Conservation (phyloP, 108 stramenopile genomes). For the Discostella pseudostelligera region DNA sequence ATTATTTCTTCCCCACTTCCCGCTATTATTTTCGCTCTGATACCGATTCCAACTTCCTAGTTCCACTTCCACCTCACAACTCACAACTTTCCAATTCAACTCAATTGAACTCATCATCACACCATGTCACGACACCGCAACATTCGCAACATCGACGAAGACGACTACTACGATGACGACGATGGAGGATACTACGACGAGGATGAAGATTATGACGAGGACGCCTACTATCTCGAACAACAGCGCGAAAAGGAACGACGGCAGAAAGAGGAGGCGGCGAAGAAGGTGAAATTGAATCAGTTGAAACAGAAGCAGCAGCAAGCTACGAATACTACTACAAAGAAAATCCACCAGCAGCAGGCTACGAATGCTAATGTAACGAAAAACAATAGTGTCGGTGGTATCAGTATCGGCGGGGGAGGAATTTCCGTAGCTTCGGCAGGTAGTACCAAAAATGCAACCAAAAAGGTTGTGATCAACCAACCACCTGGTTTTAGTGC, state of each 20-base stretch:
- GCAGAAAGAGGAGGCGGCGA: conserved; percentile 34
- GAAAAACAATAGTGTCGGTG: too few relatives aligned
- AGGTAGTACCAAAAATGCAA: neutral
- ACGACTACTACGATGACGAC: conserved; percentile 75
- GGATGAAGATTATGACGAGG: conserved; percentile 66
- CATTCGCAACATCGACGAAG: conserved; percentile 67
- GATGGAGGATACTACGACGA: conserved; percentile 55
- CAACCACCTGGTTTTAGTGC: conserved; percentile 24
- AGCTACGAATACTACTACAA: neutral
- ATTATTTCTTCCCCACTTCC: neutral
- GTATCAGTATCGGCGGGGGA: neutral
- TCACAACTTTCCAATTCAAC: too few relatives aligned
- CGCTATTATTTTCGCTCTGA: too few relatives aligned
- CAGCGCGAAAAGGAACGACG: conserved; percentile 40
- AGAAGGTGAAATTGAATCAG: conserved; percentile 40
- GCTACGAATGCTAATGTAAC: neutral
- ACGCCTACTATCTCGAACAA: conserved; percentile 45
- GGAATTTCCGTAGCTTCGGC: conserved; percentile 16
- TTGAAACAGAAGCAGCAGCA: conserved; percentile 26
- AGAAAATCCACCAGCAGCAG: too few relatives aligned
- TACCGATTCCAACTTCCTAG: too few relatives aligned
- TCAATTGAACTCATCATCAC: too few relatives aligned
- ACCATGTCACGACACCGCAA: conserved; percentile 82
- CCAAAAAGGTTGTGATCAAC: conserved; percentile 2
- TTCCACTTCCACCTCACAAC: too few relatives aligned